These are phyloP conservation scores for Wickerhamomyces hampshirensis DNA, from an alignment of 805 yeast species.

Conservation along the genomic window DNA sequence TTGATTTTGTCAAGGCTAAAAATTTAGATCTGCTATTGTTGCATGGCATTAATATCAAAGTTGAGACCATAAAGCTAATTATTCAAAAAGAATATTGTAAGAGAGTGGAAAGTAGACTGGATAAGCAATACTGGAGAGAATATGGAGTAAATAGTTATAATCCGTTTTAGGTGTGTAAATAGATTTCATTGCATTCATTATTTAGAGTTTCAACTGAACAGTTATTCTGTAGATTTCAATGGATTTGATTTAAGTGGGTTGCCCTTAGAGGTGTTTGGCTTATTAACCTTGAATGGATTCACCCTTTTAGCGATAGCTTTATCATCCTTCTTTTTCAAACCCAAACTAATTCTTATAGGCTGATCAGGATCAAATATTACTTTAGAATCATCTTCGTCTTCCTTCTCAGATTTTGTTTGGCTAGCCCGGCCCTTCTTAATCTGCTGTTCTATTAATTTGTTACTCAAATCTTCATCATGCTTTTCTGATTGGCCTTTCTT, in stretches of 20 bases:
- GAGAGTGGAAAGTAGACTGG: slow-evolving; percentile 19
- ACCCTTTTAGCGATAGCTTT: slow-evolving; percentile 8
- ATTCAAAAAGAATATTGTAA: slow-evolving; percentile 7
- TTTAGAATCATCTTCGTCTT: slow-evolving; percentile 1
- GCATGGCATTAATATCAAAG: slow-evolving; percentile 20
- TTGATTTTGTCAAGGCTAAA: slow-evolving; percentile 15
- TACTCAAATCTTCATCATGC: slow-evolving; percentile 43
- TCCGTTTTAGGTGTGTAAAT: slow-evolving; percentile 10
- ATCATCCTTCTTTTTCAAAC: slow-evolving; percentile 8
- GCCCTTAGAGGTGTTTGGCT: slow-evolving; percentile 8
- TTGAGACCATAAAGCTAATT: slow-evolving; percentile 17
- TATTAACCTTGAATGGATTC: slow-evolving; percentile 18
- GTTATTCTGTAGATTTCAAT: slow-evolving; percentile 9
- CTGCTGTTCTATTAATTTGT: slow-evolving; percentile 45
- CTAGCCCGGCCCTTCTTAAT: slow-evolving; percentile 40
- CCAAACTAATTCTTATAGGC: slow-evolving; percentile 13
- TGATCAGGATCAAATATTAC: slow-evolving; percentile 11
- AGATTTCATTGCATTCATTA: background rate
- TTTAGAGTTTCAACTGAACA: background rate
- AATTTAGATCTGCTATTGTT: slow-evolving; percentile 12
- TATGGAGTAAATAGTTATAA: slow-evolving; percentile 21
- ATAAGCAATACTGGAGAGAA: slow-evolving; percentile 20
- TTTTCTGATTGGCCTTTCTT: slow-evolving; percentile 32
- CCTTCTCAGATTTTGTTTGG: background rate
- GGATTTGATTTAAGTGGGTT: slow-evolving; percentile 14